Base-by-base conservation (phyloP, 768 basidiomycete genomes). In the Collybiopsis luxurians region DNA sequence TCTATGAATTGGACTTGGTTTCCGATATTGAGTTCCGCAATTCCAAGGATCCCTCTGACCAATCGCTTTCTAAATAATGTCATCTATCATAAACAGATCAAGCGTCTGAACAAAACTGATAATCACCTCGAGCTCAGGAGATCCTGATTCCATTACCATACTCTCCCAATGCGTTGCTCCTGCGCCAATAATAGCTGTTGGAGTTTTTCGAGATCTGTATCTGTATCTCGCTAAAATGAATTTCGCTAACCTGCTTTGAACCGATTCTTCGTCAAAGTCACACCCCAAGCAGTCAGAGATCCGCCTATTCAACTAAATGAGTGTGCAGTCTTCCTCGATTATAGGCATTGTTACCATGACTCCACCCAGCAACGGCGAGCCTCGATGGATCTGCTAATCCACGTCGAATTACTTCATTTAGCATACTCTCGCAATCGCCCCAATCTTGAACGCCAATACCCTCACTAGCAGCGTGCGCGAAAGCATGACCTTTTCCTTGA, bases 401-500 rank as follows among this genome's bases (percentile, higher is more conserved):
- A 12, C 69, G 66, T 17, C 56, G 55, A 44, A 74, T 63, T 39
- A 69, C 67, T 55, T 69, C 67, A 55, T 74, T 70, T 0, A 73
- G 65, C 71, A 74, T 74, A 52, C 71, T 71, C 42, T 72, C 73
- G 47, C 71, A 73, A 59, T 74, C 71, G 4, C 63, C 52, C 71
- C 71, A 72, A 55, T 70, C 70, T 17, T 66, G 38, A 2, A 60
- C 61, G 17, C 69, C 69, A 12, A 72, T 67, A n/a, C 71, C 69
- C 23, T 65, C 62, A 47, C 55, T 67, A 26, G 71, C 69, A 10
- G 65, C 63, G 42, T 63, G 39, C 6, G 71, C 73, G 53, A 73
- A 74, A 4, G 66, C 53, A 55, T 71, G 71, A 3, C 71, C 71
- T 10, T 69, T 66, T 31, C 71, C 71, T 60, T 72, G 73, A 57